Evolutionary conservation across 768 basidiomycete species (phyloP).

Genomic region (Xerocomellus amylosporus): DNA sequence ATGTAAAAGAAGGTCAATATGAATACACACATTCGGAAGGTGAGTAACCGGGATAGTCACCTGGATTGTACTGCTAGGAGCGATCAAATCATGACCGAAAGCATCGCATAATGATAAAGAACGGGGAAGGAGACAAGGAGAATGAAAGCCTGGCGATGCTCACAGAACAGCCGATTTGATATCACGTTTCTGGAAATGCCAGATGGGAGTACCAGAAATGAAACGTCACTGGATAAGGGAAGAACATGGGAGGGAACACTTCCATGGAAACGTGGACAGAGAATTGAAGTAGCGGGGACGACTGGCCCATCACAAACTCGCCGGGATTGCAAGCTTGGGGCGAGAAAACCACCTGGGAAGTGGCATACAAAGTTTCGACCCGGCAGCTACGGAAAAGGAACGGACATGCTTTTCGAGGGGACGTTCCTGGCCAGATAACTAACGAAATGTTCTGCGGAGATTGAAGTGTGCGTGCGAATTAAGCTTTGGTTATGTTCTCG

Average conservation of each 20-base stretch:
- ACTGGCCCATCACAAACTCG: not conserved
- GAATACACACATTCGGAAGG: constrained; percentile 21
- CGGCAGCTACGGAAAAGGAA: constrained; percentile 21
- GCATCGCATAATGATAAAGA: constrained; percentile 31
- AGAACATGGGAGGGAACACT: constrained; percentile 4
- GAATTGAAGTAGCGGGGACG: not conserved
- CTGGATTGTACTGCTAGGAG: constrained; percentile 25
- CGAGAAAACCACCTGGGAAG: constrained; percentile 9
- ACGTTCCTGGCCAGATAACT: constrained; percentile 35
- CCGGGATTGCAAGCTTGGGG: not conserved
- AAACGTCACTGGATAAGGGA: constrained; percentile 20
- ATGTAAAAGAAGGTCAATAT: constrained; percentile 33
- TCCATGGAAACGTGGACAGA: constrained; percentile 22
- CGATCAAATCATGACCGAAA: constrained; percentile 30
- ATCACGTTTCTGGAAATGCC: constrained; percentile 33
- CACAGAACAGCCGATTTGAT: constrained; percentile 34
- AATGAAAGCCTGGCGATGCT: constrained; percentile 30
- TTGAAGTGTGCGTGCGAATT: constrained; percentile 36
- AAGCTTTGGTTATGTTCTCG: constrained; percentile 39
- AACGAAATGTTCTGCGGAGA: constrained; percentile 32
- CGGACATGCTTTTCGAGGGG: constrained; percentile 24
- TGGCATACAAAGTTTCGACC: constrained; percentile 18
- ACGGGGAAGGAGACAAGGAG: constrained; percentile 12
- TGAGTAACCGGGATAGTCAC: constrained; percentile 18
- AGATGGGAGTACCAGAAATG: constrained; percentile 17